Evolutionary conservation across 2,329 filamentous ascomycete genomes (phyloP).

Genomic region (Aspergillus ruber): DNA sequence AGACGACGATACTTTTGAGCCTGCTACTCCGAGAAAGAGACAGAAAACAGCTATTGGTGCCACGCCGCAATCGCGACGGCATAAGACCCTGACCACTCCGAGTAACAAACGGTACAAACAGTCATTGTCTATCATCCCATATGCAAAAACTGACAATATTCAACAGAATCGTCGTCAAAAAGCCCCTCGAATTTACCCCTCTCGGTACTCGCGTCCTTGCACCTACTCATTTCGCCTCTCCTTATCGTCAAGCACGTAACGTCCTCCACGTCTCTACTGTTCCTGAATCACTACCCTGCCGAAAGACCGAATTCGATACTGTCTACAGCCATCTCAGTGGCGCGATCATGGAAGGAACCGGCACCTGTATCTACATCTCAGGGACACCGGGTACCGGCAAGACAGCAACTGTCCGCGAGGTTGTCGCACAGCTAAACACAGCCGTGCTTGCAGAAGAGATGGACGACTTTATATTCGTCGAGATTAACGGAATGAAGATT

Average conservation of each 20-base stretch:
- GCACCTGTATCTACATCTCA: conserved; percentile 97
- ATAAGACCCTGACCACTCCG: conserved; percentile 51
- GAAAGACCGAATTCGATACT: conserved; percentile 82
- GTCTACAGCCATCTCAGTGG: conserved; percentile 92
- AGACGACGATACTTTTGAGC: conserved; percentile 27
- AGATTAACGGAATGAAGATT: conserved; percentile 99
- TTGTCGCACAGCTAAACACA: conserved; percentile 81
- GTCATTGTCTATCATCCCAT: conserved; percentile 8
- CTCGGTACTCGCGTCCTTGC: conserved; percentile 82
- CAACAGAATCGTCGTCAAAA: conserved; percentile 64
- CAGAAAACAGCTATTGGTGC: conserved; percentile 43
- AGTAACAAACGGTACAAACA: conserved; percentile 53
- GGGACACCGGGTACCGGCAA: conserved; percentile 98
- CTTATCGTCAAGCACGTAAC: conserved; percentile 83
- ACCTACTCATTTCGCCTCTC: conserved; percentile 66
- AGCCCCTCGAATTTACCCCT: conserved; percentile 89
- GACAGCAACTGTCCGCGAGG: conserved; percentile 93
- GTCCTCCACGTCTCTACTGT: conserved; percentile 91
- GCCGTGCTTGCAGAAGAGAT: conserved; percentile 83
- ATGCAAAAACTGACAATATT: neutral
- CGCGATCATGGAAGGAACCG: conserved; percentile 86
- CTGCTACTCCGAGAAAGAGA: conserved; percentile 52
- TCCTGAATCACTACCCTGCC: conserved; percentile 79
- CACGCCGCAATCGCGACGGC: conserved; percentile 38
- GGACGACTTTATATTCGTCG: conserved; percentile 97